Evolutionary conservation across 129 eudicot species (phyloP).

Genomic region (Artemisia argyi): DNA sequence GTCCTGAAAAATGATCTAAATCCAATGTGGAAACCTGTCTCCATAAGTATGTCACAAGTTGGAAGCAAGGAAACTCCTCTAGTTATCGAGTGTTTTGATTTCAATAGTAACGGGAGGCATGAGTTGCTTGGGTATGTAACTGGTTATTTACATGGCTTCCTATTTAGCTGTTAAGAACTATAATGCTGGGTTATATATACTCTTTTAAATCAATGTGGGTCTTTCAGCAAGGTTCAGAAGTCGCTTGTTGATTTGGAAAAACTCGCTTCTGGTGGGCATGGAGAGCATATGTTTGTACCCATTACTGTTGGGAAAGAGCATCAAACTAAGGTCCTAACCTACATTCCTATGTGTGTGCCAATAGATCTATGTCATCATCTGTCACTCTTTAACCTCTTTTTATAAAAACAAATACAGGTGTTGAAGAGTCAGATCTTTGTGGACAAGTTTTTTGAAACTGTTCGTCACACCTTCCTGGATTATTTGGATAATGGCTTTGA

Average conservation of each 20-base stretch:
- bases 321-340: constrained; percentile 59
- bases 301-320: constrained; percentile 52
- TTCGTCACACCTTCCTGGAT: constrained; percentile 86
- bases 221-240: constrained; percentile 73
- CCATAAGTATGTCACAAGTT: constrained; percentile 74
- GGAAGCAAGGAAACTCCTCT: constrained; percentile 97
- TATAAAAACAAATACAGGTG: constrained; percentile 42
- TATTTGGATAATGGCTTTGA: constrained; percentile 94
- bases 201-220: background rate
- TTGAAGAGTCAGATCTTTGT: constrained; percentile 84
- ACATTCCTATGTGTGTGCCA: constrained; percentile 2
- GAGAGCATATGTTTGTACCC: constrained; percentile 64
- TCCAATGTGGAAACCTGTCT: constrained; percentile 83
- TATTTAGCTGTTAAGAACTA: background rate
- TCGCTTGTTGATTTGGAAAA: constrained; percentile 79
- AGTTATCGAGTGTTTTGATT: constrained; percentile 82
- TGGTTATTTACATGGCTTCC: constrained; percentile 19
- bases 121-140: constrained; percentile 78
- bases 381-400: background rate
- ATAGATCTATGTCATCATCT: constrained; percentile 4
- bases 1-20: constrained; percentile 74
- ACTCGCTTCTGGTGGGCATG: constrained; percentile 51
- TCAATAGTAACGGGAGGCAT: constrained; percentile 93
- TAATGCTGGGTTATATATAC: constrained; percentile 7
- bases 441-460: constrained; percentile 78